Evolutionary conservation across 2,329 filamentous ascomycete species (phyloP), one percentile per base, ranked within the genome.

Genomic region (Nemania serpens): DNA sequence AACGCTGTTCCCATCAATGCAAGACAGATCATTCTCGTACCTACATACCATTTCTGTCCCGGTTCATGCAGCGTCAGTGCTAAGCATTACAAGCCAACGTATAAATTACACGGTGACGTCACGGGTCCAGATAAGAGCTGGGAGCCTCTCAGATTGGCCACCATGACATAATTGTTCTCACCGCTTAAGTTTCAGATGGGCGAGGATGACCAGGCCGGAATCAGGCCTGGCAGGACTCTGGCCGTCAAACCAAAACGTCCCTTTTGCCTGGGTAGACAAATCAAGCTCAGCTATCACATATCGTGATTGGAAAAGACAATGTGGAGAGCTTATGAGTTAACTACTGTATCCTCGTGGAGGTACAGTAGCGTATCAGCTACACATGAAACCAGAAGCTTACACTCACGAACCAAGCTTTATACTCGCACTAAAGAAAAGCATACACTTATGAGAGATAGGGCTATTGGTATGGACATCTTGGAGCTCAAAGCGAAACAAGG

Each of bases 91-190:
- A 39, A n/a, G 15, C 36, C 11, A 39, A n/a, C 4, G 5, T 13
- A 13, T 12, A 12, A 39, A 36, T 53, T 57, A 22, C 33, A 20
- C 12, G 22, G 34, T 62, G 61, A 63, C 61, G 61, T 63, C 61
- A 63, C 52, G 20, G 33, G 42, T 5, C 36, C 41, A n/a, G 47
- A 55, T 45, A 29, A 29, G 25, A 29, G 25, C 25, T 7, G 7
- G 25, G 25, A 29, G 25, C 25, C 25, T 29, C 49, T 54, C 18
- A 15, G 25, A 46, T 55, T 55, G 34, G 49, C 53, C 53, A 56
- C 58, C 42, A 54, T 60, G 61, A 60, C 61, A 63, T 60, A 57
- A 51, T 47, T 51, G 22, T 3, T 37, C 22, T 42, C 29, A 33
- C 49, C 25, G 25, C 25, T 29, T 15, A 48, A 17, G 34, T 53